Conservation (phyloP, 371 early-diverging fungal species). For the Dichotomocladium elegans region DNA sequence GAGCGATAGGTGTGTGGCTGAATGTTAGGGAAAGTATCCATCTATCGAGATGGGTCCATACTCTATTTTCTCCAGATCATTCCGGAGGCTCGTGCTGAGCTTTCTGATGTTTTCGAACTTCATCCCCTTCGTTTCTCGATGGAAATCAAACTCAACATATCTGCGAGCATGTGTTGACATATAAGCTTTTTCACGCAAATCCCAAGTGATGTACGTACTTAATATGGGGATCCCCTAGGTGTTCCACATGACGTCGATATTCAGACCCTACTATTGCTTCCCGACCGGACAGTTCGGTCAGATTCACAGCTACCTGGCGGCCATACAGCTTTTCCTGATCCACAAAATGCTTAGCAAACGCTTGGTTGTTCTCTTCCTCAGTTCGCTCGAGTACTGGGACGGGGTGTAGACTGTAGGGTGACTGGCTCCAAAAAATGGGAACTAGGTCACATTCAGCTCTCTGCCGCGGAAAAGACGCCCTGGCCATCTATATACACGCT, state of each 20-base stretch:
- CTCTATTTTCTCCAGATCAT: slow-evolving; percentile 42
- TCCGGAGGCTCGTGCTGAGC: slow-evolving; percentile 34
- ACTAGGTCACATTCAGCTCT: too few relatives aligned
- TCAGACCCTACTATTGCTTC: slow-evolving; percentile 51
- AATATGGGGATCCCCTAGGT: slow-evolving; percentile 40
- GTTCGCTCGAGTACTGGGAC: slow-evolving; percentile 56
- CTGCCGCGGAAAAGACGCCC: background rate
- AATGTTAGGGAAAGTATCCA: background rate
- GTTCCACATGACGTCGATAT: slow-evolving; percentile 41
- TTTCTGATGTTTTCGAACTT: slow-evolving; percentile 50
- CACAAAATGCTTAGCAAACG: slow-evolving; percentile 65
- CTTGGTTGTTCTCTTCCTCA: slow-evolving; percentile 48
- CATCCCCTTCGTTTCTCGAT: slow-evolving; percentile 59
- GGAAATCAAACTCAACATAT: slow-evolving; percentile 96
- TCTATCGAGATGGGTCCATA: slow-evolving; percentile 12
- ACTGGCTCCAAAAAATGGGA: slow-evolving; percentile 69
- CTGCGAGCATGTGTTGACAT: slow-evolving; percentile 9
- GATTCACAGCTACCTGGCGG: slow-evolving; percentile 77
- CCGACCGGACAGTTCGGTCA: slow-evolving; percentile 57
- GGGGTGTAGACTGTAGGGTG: slow-evolving; percentile 66
- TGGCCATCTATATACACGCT: background rate
- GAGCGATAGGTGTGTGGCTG: background rate
- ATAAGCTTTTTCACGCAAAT: background rate
- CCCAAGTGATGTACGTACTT: slow-evolving; percentile 20
- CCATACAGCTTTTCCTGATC: slow-evolving; percentile 67